phyloP scores from a whole-genome alignment of 2,329 filamentous ascomycete genomes.

The Aspergillus proliferans region DNA sequence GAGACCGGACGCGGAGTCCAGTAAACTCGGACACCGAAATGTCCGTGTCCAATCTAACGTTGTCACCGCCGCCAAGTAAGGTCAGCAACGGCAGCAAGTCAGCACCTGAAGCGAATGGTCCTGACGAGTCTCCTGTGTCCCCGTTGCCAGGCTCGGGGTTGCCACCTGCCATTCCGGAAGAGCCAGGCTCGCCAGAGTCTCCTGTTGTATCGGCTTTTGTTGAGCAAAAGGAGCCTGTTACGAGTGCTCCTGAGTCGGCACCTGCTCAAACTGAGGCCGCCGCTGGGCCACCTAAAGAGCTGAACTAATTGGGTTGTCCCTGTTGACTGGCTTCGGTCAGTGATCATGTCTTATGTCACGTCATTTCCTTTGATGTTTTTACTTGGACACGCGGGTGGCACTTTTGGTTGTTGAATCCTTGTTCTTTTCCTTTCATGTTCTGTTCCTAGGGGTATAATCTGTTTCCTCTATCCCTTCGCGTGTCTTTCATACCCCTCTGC shows the following conservation, averaged over 20 bases:
- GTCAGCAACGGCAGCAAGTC: conserved; percentile 13
- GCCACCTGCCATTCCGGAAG: conserved; percentile 29
- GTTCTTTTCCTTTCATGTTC: background rate
- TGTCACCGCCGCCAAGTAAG: conserved; percentile 27
- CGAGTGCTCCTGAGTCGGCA: background rate
- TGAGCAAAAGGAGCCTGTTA: conserved; percentile 6
- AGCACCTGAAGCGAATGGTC: conserved; percentile 19
- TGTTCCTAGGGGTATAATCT: background rate
- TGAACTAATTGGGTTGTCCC: background rate
- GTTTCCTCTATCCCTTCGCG: background rate
- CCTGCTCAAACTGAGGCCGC: background rate
- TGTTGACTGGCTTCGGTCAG: background rate
- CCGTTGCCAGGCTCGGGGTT: conserved; percentile 25
- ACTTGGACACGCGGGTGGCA: no score
- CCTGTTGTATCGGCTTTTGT: conserved; percentile 6
- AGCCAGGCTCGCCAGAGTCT: conserved; percentile 24
- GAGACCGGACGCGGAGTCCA: conserved; percentile 49
- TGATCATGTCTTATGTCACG: background rate
- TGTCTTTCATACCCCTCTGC: conserved; percentile 4
- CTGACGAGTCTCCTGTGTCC: conserved; percentile 22
- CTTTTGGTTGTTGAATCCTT: no score
- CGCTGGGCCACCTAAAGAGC: background rate
- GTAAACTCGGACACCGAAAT: conserved; percentile 33
- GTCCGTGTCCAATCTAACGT: conserved; percentile 25
- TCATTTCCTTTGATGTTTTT: background rate